A percentile compares a stretch with the other conserved stretches of the same genome.
Conservation (phyloP, 352 stramenopile genomes). For the Phytopythium litorale region DNA sequence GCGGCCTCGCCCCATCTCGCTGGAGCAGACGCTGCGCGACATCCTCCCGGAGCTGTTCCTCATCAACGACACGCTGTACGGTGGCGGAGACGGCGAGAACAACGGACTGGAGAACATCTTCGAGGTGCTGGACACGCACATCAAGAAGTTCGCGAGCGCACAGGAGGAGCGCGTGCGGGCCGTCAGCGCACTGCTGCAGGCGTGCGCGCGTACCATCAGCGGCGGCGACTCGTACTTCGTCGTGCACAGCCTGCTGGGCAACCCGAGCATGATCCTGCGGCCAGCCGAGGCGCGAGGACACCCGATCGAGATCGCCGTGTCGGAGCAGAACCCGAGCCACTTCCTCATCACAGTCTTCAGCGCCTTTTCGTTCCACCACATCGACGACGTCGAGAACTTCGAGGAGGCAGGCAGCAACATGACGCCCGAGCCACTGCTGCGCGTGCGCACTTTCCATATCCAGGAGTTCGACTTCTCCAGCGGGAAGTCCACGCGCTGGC, state of each 20-base stretch:
- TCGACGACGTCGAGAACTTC: conserved; percentile 76
- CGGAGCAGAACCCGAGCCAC: conserved; percentile 39
- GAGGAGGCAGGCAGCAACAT: conserved; percentile 34
- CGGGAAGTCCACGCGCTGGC: conserved; percentile 66
- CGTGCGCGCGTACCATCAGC: conserved; percentile 70
- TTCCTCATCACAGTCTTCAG: conserved; percentile 80
- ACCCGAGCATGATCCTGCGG: conserved; percentile 68
- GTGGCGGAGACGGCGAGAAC: conserved; percentile 52
- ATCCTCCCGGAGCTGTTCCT: conserved; percentile 74
- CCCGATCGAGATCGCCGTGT: conserved; percentile 74
- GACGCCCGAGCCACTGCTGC: conserved; percentile 54
- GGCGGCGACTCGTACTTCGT: conserved; percentile 82
- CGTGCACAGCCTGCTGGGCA: conserved; percentile 66
- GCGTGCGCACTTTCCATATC: conserved; percentile 68
- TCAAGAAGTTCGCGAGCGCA: conserved; percentile 60
- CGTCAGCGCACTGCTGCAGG: conserved; percentile 67
- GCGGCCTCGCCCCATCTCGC: conserved; percentile 59
- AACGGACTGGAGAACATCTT: conserved; percentile 78
- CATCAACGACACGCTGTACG: conserved; percentile 78
- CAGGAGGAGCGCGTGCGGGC: conserved; percentile 61
- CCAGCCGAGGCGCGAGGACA: conserved; percentile 61
- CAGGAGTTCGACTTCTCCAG: conserved; percentile 76
- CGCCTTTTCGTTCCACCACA: conserved; percentile 72
- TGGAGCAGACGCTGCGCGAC: conserved; percentile 75
- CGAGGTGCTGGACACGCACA: conserved; percentile 65